Percentiles rank a stretch among this genome's conserved stretches.
Evolutionary conservation across 2,329 filamentous ascomycete species (phyloP).

Genomic region (Alternaria gaisen): DNA sequence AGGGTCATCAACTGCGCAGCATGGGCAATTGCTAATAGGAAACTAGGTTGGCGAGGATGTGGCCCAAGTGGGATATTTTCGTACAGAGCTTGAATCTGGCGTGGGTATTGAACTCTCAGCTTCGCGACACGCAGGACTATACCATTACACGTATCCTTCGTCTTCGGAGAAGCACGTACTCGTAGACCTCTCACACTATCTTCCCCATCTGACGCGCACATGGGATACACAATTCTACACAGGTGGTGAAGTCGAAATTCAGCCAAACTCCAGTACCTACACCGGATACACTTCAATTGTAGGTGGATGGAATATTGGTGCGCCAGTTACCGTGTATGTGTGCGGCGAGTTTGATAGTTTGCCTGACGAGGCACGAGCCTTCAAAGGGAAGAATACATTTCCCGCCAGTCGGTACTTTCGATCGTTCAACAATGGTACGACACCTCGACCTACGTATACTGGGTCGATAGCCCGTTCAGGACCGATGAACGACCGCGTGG

Average conservation of each 20-base stretch:
- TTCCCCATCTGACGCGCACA: conserved; percentile 43
- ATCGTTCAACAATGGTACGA: conserved; percentile 41
- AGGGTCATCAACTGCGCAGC: background rate
- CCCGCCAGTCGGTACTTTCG: conserved; percentile 46
- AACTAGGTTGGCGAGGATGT: conserved; percentile 38
- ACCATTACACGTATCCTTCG: conserved; percentile 51
- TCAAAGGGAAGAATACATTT: conserved; percentile 51
- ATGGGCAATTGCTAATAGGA: background rate
- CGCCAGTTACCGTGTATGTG: conserved; percentile 48
- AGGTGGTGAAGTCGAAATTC: conserved; percentile 47
- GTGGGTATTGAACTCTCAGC: conserved; percentile 49
- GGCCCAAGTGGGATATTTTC: conserved; percentile 51
- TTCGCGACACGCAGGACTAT: conserved; percentile 49
- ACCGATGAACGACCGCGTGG: conserved; percentile 55
- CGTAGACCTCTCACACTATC: conserved; percentile 59
- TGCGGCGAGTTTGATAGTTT: conserved; percentile 47
- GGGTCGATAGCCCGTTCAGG: conserved; percentile 41
- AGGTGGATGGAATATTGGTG: conserved; percentile 50
- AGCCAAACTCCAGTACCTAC: conserved; percentile 39
- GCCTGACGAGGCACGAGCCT: conserved; percentile 36
- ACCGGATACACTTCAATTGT: conserved; percentile 47
- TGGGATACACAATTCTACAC: conserved; percentile 51
- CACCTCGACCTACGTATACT: conserved; percentile 41
- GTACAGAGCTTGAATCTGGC: conserved; percentile 47
- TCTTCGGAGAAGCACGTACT: conserved; percentile 54